Conservation (phyloP, 169 alveolate species). For the Babesia caballi region DNA sequence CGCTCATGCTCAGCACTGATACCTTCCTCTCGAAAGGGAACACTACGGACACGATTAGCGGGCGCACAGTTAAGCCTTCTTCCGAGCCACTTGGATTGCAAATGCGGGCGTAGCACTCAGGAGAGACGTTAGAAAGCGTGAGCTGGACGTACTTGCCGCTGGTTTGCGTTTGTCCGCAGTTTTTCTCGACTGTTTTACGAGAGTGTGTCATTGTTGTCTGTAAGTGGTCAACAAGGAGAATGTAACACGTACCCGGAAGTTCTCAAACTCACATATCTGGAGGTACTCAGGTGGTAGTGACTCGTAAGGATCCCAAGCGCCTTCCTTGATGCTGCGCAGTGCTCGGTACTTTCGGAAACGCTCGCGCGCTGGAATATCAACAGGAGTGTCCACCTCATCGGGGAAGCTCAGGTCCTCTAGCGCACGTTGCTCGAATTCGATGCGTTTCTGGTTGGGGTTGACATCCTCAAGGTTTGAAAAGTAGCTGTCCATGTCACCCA, state of each 20-base stretch:
- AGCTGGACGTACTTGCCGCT: constrained; percentile 25
- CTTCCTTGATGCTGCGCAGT: constrained; percentile 83
- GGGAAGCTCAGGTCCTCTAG: constrained; percentile 75
- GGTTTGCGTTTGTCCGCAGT: constrained; percentile 11
- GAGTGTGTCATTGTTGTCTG: constrained; percentile 57
- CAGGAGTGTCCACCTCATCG: constrained; percentile 90
- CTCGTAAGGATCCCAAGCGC: constrained; percentile 91
- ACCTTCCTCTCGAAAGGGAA: constrained; percentile 92
- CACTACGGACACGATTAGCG: constrained; percentile 84
- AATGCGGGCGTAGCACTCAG: constrained; percentile 57
- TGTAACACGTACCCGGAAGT: constrained; percentile 71
- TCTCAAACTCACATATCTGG: constrained; percentile 86
- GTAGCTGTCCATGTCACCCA: constrained; percentile 20
- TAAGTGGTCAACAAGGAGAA: not conserved
- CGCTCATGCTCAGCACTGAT: constrained; percentile 84
- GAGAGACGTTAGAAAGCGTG: constrained; percentile 30
- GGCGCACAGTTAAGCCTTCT: constrained; percentile 27
- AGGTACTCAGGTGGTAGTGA: constrained; percentile 88
- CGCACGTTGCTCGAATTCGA: constrained; percentile 54
- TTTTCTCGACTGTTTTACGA: not conserved
- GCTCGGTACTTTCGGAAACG: constrained; percentile 86
- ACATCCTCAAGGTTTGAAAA: constrained; percentile 20
- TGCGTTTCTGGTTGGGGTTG: constrained; percentile 13
- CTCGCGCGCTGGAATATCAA: constrained; percentile 69
- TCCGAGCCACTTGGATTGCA: constrained; percentile 1